Evolutionary conservation across 2,329 filamentous ascomycete species (phyloP), one percentile per base, ranked within the genome.

Genomic region (Alternaria dauci): DNA sequence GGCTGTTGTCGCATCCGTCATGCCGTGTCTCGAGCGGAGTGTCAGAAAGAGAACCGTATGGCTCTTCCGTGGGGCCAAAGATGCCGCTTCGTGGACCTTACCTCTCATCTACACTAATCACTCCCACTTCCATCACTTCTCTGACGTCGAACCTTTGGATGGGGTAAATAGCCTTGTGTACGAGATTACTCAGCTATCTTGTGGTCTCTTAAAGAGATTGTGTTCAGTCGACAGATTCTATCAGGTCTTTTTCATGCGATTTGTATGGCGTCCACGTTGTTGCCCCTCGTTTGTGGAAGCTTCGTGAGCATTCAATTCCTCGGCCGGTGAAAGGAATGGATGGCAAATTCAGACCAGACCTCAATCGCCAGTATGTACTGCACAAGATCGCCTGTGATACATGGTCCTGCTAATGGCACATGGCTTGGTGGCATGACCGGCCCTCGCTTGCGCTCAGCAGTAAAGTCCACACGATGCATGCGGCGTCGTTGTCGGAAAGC

Each of bases 391-490:
- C 28, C 30, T 26, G 28, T 34, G 16, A 41, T 43, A 51, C 51
- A 57, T 55, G 41, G 38, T 42, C 41, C 46, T 47, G 11, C 42
- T 42, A 41, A 58, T 26, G 47, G 43, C 46, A 50, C 50, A 58
- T 34, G 47, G 34, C 51, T 58, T 23, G 52, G 46, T 51, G 54
- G 36, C 39, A 62, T 55, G 36, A 41, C 30, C 42, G 20, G 36
- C 11, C 38, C 57, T 53, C 44, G 55, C 61, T 58, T 58, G 47
- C 47, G 52, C 48, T 23, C 52, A 57, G 58, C 60, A 57, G 56
- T 48, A 43, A 46, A 20, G 34, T 36, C 57, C 56, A 60, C 54
- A 54, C 51, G 58, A 52, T 63, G 55, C 52, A 58, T 43, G 51
- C 42, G 43, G 48, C 43, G 55, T 44, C 52, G 34, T 42, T 42